phyloP scores from a whole-genome alignment of 345 rosid genomes.

The thale cress (Arabidopsis thaliana) region TAIR10.1 NC_003074.8:16392001-16392500 shows the following conservation, averaged over 20 bases:
- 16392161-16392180: slow-evolving; percentile 32
- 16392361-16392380: slow-evolving; percentile 5
- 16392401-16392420: slow-evolving; percentile 13
- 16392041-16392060: neutral
- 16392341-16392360: slow-evolving; percentile 26
- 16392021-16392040: neutral
- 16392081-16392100: slow-evolving; percentile 39
- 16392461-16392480: slow-evolving; percentile 43
- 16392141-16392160: slow-evolving; percentile 35
- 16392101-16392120: slow-evolving; percentile 26
- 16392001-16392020: neutral
- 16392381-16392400: slow-evolving; percentile 6
- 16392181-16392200: slow-evolving; percentile 9
- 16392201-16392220: slow-evolving; percentile 29
- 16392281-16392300: slow-evolving; percentile 22
- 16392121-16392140: slow-evolving; percentile 37
- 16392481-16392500: slow-evolving; percentile 34
- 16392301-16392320: neutral
- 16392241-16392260: neutral
- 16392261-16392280: slow-evolving; percentile 27
- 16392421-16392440: slow-evolving; percentile 20
- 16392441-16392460: slow-evolving; percentile 9
- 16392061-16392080: slow-evolving; percentile 24
- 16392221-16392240: slow-evolving; percentile 30
- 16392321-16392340: neutral